A percentile compares a stretch with the other conserved stretches of the same genome.
Evolutionary conservation across 1,284 basidiomycete genomes (phyloP).

Genomic region (Xerocomus cyaneibrunnescens): DNA sequence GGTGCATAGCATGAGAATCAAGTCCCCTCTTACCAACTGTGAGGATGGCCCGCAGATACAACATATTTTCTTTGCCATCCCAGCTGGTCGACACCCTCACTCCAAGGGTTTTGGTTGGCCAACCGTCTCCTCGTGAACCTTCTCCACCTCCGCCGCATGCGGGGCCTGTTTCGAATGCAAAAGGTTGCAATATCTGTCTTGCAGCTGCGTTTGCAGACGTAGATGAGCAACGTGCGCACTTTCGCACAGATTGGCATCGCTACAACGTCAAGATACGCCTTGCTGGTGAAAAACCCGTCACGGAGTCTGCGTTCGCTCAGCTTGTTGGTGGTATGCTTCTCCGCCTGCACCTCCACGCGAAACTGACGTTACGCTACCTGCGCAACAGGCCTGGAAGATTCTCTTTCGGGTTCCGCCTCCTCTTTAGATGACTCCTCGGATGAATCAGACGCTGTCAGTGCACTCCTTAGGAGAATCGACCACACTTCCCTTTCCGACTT

Average conservation of each 20-base stretch:
- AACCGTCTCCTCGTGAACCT: conserved; percentile 33
- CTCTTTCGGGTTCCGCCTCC: conserved; percentile 85
- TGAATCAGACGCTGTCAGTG: conserved; percentile 64
- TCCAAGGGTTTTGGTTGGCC: conserved; percentile 54
- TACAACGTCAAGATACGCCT: conserved; percentile 92
- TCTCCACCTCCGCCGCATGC: conserved; percentile 34
- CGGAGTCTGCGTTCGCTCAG: conserved; percentile 70
- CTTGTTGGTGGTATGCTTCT: conserved; percentile 70
- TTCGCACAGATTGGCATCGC: conserved; percentile 95
- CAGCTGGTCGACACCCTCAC: conserved; percentile 68
- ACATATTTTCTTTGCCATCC: conserved; percentile 65
- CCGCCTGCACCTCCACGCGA: neutral
- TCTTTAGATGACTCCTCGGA: conserved; percentile 52
- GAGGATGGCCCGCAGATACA: conserved; percentile 37
- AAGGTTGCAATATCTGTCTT: conserved; percentile 77
- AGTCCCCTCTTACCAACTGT: neutral
- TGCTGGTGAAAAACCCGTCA: conserved; percentile 57
- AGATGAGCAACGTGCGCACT: conserved; percentile 84
- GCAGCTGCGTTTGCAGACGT: conserved; percentile 71
- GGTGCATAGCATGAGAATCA: neutral
- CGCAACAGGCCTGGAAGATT: conserved; percentile 73
- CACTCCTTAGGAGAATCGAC: conserved; percentile 66
- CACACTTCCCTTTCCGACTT: conserved; percentile 47
- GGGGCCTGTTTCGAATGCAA: conserved; percentile 34
- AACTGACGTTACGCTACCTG: neutral